Percentiles rank a stretch among this genome's conserved stretches.
phyloP scores from a whole-genome alignment of 2,329 filamentous ascomycete species.

The Paraconiothyrium brasiliense region DNA sequence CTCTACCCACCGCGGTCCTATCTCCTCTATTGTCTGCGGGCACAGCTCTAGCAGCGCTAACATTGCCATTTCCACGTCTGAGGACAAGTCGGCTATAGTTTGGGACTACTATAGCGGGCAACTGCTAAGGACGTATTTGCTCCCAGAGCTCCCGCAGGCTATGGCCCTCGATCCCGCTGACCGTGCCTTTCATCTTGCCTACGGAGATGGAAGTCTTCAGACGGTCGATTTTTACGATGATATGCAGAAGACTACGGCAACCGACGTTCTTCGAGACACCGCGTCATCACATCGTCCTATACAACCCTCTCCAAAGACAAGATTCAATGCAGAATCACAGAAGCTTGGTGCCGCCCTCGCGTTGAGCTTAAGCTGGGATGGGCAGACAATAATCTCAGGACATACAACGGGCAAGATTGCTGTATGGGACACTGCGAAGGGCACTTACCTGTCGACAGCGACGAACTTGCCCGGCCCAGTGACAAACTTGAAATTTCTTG shows the following conservation, averaged over 20 bases:
- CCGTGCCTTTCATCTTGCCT: slow-evolving; percentile 81
- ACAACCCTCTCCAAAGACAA: slow-evolving; percentile 50
- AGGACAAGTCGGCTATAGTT: slow-evolving; percentile 87
- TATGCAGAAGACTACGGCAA: slow-evolving; percentile 51
- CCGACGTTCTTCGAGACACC: slow-evolving; percentile 59
- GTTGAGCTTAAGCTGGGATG: slow-evolving; percentile 81
- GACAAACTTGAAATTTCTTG: slow-evolving; percentile 80
- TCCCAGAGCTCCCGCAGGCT: slow-evolving; percentile 77
- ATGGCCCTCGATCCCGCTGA: slow-evolving; percentile 82
- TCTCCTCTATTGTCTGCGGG: slow-evolving; percentile 70
- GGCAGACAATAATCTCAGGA: slow-evolving; percentile 80
- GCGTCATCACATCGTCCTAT: slow-evolving; percentile 64
- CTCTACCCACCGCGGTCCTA: slow-evolving; percentile 77
- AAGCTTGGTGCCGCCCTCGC: slow-evolving; percentile 74
- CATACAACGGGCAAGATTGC: slow-evolving; percentile 82
- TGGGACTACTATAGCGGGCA: slow-evolving; percentile 90
- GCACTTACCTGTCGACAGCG: slow-evolving; percentile 72
- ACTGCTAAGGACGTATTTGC: slow-evolving; percentile 80
- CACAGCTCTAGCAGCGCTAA: slow-evolving; percentile 77
- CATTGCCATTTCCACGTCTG: slow-evolving; percentile 83
- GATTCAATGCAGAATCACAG: slow-evolving; percentile 63
- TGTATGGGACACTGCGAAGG: slow-evolving; percentile 80
- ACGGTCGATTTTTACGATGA: slow-evolving; percentile 76
- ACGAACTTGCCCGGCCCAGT: slow-evolving; percentile 81
- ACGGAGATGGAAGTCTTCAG: slow-evolving; percentile 82